These are phyloP conservation scores for Podila horticola DNA, from an alignment of 192 early-diverging fungal species.

Conservation along the genomic window DNA sequence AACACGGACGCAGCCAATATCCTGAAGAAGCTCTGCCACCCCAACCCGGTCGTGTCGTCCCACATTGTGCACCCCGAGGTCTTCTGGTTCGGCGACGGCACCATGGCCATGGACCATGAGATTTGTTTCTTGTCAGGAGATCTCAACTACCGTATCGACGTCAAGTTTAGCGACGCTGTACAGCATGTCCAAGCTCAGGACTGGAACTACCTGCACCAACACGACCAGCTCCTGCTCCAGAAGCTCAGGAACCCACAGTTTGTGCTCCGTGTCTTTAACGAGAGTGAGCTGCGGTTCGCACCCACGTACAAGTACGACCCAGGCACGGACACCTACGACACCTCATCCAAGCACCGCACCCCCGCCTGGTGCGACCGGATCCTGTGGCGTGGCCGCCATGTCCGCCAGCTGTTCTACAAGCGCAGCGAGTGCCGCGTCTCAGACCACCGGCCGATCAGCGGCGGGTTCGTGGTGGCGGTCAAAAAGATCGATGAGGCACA, in stretches of 20 bases:
- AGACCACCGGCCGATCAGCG: conserved; percentile 89
- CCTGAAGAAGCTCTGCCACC: conserved; percentile 62
- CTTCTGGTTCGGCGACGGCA: conserved; percentile 91
- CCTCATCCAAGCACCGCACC: conserved; percentile 91
- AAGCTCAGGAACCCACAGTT: conserved; percentile 71
- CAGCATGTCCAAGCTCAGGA: conserved; percentile 64
- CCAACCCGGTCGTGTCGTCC: conserved; percentile 33
- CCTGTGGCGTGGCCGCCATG: conserved; percentile 63
- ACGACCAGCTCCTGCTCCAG: conserved; percentile 72
- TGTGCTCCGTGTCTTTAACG: conserved; percentile 79
- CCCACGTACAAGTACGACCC: conserved; percentile 99
- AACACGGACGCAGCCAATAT: conserved; percentile 81
- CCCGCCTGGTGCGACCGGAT: conserved; percentile 99
- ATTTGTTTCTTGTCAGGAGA: conserved; percentile 88
- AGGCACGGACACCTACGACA: conserved; percentile 86
- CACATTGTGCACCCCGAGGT: conserved; percentile 54
- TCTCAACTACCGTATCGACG: conserved; percentile 92
- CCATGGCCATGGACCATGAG: conserved; percentile 82
- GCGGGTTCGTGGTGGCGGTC: conserved; percentile 69
- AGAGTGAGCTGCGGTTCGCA: conserved; percentile 82
- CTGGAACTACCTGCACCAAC: conserved; percentile 63
- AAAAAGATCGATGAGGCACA: conserved; percentile 68
- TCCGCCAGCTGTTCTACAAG: conserved; percentile 65
- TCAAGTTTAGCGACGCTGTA: conserved; percentile 73
- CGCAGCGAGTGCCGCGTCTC: conserved; percentile 77